These are phyloP conservation scores for Acanthamoeba lenticulata DNA, from an alignment of 208 protist genomes.

Conservation along the genomic window DNA sequence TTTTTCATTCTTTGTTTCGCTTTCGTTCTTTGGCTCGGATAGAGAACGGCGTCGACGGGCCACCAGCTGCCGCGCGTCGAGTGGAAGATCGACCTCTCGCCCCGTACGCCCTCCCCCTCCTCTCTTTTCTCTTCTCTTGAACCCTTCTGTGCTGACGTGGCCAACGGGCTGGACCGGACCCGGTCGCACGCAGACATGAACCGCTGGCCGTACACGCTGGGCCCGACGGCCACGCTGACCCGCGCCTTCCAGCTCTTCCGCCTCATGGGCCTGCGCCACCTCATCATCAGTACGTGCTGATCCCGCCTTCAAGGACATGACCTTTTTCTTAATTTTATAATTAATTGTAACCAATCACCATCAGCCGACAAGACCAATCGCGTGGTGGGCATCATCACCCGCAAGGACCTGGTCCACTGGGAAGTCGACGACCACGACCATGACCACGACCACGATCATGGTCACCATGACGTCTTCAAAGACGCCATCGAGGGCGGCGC, in stretches of 20 bases:
- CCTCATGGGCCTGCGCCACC: neutral
- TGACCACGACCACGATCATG: neutral
- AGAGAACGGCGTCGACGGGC: neutral
- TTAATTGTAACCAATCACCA: too few species aligned
- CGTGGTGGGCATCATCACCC: conserved; percentile 37
- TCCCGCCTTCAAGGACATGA: too few species aligned
- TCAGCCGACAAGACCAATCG: neutral
- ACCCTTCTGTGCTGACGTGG: neutral
- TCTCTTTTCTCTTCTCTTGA: too few species aligned
- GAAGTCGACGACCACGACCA: neutral
- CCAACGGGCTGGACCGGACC: neutral
- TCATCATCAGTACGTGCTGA: neutral
- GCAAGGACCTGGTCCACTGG: conserved; percentile 8
- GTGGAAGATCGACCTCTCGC: neutral
- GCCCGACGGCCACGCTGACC: neutral
- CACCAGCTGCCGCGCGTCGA: neutral
- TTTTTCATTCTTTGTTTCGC: too few species aligned
- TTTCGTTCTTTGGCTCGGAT: neutral
- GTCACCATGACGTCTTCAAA: neutral
- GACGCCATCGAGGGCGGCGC: neutral
- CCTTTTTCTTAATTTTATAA: too few species aligned
- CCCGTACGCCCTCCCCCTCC: neutral
- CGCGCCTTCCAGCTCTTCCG: conserved; percentile 18
- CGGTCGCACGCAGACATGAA: neutral
- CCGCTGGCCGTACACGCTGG: conserved; percentile 29